A percentile compares a stretch with the other conserved stretches of the same genome.
phyloP scores from a whole-genome alignment of 2,329 filamentous ascomycete species.

The Clathrospora elynae region DNA sequence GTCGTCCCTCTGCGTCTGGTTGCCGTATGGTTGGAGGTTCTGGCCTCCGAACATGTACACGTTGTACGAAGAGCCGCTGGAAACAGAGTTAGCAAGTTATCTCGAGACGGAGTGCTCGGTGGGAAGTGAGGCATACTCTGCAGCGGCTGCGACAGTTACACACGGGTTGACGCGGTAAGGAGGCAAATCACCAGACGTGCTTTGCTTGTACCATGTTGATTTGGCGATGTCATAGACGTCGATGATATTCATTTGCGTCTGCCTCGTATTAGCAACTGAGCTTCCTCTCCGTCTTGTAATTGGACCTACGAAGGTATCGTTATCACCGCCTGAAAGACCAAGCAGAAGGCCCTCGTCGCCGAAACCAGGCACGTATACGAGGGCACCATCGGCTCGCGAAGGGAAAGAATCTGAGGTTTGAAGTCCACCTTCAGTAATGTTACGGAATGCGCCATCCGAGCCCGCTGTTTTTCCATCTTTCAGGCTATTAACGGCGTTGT shows the following conservation, averaged over 20 bases:
- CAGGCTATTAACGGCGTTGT: conserved; percentile 65
- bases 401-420: conserved; percentile 71
- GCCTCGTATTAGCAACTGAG: conserved; percentile 12
- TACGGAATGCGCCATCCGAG: conserved; percentile 68
- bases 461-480: conserved; percentile 62
- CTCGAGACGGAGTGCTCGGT: background rate
- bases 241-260: conserved; percentile 71
- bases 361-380: conserved; percentile 78
- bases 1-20: conserved; percentile 68
- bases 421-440: conserved; percentile 73
- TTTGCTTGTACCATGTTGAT: conserved; percentile 74
- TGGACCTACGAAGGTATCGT: conserved; percentile 64
- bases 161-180: conserved; percentile 68
- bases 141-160: conserved; percentile 72
- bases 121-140: conserved; percentile 54
- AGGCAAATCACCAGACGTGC: conserved; percentile 65
- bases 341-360: conserved; percentile 76
- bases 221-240: conserved; percentile 80
- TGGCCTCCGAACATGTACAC: conserved; percentile 81
- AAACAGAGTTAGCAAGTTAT: conserved; percentile 14
- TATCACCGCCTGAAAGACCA: conserved; percentile 75
- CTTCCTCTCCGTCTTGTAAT: background rate
- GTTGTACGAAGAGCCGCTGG: conserved; percentile 71
- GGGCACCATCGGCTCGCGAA: conserved; percentile 72
- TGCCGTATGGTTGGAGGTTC: conserved; percentile 66